These are phyloP conservation scores for Panellus pusillus DNA, from an alignment of 768 basidiomycete genomes.

Conservation along the genomic window DNA sequence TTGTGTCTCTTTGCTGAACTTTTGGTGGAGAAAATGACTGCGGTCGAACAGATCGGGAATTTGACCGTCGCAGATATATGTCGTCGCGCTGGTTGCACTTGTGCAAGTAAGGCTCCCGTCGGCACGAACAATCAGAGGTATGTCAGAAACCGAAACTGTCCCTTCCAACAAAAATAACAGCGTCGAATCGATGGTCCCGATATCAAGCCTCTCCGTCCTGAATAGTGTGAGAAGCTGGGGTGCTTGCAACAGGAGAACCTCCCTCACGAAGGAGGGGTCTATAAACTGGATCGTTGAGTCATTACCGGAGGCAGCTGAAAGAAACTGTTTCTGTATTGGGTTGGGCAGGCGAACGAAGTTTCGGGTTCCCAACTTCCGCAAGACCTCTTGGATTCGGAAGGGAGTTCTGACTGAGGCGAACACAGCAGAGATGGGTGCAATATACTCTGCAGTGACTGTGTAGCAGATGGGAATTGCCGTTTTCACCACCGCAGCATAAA, in stretches of 20 bases:
- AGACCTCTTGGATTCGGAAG: neutral
- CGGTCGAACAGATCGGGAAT: constrained; percentile 13
- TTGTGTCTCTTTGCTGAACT: neutral
- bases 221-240: neutral
- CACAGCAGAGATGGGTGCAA: constrained; percentile 17
- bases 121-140: constrained; percentile 14
- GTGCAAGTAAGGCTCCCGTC: constrained; percentile 6
- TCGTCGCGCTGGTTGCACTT: neutral
- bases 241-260: neutral
- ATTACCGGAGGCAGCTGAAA: neutral
- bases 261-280: constrained; percentile 4
- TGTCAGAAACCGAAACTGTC: neutral
- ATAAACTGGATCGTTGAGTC: constrained; percentile 7
- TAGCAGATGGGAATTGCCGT: constrained; percentile 12
- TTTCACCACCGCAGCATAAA: constrained; percentile 14
- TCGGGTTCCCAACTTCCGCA: constrained; percentile 3
- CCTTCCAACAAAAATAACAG: constrained; percentile 15
- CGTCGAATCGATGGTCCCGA: neutral
- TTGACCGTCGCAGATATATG: constrained; percentile 3
- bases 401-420: constrained; percentile 9
- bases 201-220: neutral
- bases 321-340: neutral
- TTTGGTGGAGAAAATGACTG: constrained; percentile 10
- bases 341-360: constrained; percentile 7
- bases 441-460: constrained; percentile 5